Percentiles rank a stretch among this genome's conserved stretches.
Evolutionary conservation across 2,329 filamentous ascomycete genomes (phyloP).

Genomic region (Exophiala viscosa): DNA sequence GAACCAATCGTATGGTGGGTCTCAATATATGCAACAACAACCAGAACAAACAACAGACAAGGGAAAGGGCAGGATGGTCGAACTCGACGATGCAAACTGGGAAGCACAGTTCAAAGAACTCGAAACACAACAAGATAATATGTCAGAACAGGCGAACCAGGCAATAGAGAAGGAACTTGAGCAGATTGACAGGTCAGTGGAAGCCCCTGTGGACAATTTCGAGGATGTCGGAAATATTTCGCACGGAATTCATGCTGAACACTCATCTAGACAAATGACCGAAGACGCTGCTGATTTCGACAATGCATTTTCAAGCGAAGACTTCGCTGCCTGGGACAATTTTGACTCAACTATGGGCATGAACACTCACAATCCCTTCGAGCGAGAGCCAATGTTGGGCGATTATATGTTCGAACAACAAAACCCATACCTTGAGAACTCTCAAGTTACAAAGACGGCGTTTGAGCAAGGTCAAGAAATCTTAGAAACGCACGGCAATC

Average conservation of each 20-base stretch:
- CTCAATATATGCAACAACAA: conserved; percentile 47
- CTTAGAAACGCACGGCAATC: conserved; percentile 87
- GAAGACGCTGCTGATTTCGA: conserved; percentile 59
- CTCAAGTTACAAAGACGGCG: conserved; percentile 55
- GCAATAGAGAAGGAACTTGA: conserved; percentile 84
- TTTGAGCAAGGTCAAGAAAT: conserved; percentile 93
- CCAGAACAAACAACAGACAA: conserved; percentile 58
- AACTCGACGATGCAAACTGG: conserved; percentile 91
- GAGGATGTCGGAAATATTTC: conserved; percentile 83
- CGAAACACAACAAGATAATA: conserved; percentile 49
- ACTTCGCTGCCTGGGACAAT: conserved; percentile 74
- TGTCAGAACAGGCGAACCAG: conserved; percentile 63
- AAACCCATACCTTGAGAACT: conserved; percentile 78
- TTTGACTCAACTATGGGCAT: conserved; percentile 57
- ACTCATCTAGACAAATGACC: conserved; percentile 55
- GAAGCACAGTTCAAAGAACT: conserved; percentile 87
- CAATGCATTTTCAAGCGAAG: conserved; percentile 62
- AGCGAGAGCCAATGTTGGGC: conserved; percentile 69
- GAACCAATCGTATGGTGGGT: conserved; percentile 49
- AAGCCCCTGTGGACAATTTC: conserved; percentile 68
- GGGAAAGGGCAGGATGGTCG: conserved; percentile 76
- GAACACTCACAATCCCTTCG: conserved; percentile 57
- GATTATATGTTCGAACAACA: conserved; percentile 94
- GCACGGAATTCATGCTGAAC: conserved; percentile 46
- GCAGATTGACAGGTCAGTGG: conserved; percentile 78